Evolutionary conservation across 164 flowering plant genomes (phyloP).

Genomic region (Cinnamomum chago): DNA sequence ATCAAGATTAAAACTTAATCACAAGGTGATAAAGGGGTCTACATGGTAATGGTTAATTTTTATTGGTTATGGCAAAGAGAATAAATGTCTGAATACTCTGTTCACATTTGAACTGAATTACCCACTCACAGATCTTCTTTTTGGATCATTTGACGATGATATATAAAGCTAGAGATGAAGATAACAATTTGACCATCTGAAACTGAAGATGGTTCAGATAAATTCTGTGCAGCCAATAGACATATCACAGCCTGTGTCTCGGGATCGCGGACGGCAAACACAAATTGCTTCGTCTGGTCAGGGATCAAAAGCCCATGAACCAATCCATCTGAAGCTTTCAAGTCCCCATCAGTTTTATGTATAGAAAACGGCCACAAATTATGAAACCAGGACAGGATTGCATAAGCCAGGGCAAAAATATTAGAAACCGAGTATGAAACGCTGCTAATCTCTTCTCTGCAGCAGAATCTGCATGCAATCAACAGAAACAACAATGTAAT

Average conservation of each 20-base stretch:
- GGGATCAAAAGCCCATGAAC: conserved; percentile 57
- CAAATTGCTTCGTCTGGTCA: conserved; percentile 65
- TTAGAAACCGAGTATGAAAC: background rate
- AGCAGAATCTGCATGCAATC: background rate
- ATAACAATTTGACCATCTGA: too few species aligned
- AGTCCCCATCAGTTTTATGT: conserved; percentile 35
- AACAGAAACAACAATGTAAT: background rate
- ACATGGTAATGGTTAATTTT: too few species aligned
- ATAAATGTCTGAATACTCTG: too few species aligned
- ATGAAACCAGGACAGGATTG: conserved; percentile 28
- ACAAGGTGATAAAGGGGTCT: too few species aligned
- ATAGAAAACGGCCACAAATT: conserved; percentile 66
- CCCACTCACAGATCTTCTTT: too few species aligned
- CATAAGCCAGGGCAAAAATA: conserved; percentile 11
- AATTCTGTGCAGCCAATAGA: conserved; percentile 50
- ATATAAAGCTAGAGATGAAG: too few species aligned
- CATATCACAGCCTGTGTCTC: conserved; percentile 21
- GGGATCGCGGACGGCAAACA: conserved; percentile 57
- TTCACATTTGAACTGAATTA: too few species aligned
- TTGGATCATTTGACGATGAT: too few species aligned
- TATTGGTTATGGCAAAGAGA: too few species aligned
- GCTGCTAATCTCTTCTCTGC: background rate
- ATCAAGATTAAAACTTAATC: too few species aligned
- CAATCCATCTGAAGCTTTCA: conserved; percentile 45
- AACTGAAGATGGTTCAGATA: conserved; percentile 82